Percentiles rank a stretch among this genome's conserved stretches.
phyloP scores from a whole-genome alignment of 179 eudicot species.

The Actinidia polygama region DNA sequence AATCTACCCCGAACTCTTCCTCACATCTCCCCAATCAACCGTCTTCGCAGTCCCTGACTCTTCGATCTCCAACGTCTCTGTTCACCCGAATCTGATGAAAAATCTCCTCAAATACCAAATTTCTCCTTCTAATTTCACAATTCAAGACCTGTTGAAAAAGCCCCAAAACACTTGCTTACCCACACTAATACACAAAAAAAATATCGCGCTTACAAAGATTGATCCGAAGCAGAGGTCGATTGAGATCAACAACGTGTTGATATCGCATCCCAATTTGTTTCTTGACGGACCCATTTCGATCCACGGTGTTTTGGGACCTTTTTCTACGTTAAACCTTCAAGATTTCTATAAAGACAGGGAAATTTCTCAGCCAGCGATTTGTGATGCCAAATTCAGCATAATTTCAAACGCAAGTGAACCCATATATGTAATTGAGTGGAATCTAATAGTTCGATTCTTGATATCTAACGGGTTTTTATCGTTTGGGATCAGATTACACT shows the following conservation, averaged over 20 bases:
- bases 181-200: conserved; percentile 41
- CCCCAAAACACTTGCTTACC: conserved; percentile 39
- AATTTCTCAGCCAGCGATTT: conserved; percentile 31
- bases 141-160: conserved; percentile 32
- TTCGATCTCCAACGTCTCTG: conserved; percentile 33
- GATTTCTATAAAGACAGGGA: conserved; percentile 22
- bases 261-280: conserved; percentile 69
- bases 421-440: conserved; percentile 34
- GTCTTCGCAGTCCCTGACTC: conserved; percentile 59
- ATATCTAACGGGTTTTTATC: conserved; percentile 48
- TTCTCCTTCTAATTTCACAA: conserved; percentile 37
- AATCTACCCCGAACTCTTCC: conserved; percentile 55
- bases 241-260: conserved; percentile 49
- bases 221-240: conserved; percentile 7
- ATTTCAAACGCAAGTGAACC: not conserved
- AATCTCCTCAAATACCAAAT: conserved; percentile 53
- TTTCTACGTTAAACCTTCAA: conserved; percentile 28
- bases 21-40: conserved; percentile 43
- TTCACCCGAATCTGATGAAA: conserved; percentile 37
- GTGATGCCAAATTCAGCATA: conserved; percentile 13
- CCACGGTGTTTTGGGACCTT: conserved; percentile 56
- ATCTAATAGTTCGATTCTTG: conserved; percentile 32
- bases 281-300: conserved; percentile 47
- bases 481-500: conserved; percentile 54
- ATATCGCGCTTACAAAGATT: conserved; percentile 35